Evolutionary conservation across 805 yeast species (phyloP).

Genomic region (Yueomyces sinensis): DNA sequence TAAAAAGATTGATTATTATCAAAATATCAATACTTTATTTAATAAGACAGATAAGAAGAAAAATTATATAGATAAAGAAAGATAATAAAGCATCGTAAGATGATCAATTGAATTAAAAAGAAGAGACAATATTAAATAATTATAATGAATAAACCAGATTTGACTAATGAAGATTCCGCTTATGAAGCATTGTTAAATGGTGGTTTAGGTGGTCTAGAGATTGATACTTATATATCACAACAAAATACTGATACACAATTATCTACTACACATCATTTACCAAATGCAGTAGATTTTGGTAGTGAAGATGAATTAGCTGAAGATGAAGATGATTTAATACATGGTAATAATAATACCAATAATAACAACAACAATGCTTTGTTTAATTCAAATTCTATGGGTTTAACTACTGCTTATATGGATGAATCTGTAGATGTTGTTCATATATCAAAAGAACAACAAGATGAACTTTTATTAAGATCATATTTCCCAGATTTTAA

Average conservation of each 20-base stretch:
- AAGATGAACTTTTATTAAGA: conserved; percentile 27
- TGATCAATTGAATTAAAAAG: too few species aligned
- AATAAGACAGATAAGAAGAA: too few species aligned
- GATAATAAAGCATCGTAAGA: too few species aligned
- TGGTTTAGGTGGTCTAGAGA: conserved; percentile 24
- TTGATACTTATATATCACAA: conserved; percentile 17
- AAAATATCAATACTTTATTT: too few species aligned
- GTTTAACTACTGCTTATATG: background rate
- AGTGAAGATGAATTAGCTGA: conserved; percentile 93
- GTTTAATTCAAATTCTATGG: background rate
- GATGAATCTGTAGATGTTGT: conserved; percentile 19
- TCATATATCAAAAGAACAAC: conserved; percentile 5
- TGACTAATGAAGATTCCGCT: conserved; percentile 28
- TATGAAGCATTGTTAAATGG: conserved; percentile 27
- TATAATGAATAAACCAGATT: conserved; percentile 4
- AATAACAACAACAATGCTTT: background rate
- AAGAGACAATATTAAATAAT: too few species aligned
- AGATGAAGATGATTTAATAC: conserved; percentile 37
- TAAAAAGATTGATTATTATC: too few species aligned
- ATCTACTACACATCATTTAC: conserved; percentile 58
- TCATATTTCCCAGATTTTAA: conserved; percentile 43
- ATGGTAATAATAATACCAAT: background rate
- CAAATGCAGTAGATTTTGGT: conserved; percentile 86
- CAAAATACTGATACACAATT: conserved; percentile 22
- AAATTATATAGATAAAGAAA: too few species aligned